Percentiles rank a stretch among this genome's conserved stretches.
phyloP scores from a whole-genome alignment of 129 eudicot species.

The Deinandra increscens region DNA sequence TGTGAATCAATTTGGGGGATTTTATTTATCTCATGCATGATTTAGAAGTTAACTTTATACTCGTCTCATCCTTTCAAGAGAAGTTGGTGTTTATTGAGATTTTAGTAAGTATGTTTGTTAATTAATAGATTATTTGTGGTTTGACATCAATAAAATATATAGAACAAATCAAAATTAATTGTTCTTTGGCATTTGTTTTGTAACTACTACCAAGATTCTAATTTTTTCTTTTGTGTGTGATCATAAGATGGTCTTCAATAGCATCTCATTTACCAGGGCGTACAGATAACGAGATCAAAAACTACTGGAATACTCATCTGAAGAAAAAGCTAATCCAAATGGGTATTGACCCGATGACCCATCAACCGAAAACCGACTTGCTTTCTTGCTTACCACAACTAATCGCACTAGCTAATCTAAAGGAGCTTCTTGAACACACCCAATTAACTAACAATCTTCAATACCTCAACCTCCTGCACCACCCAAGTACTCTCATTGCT shows the following conservation, averaged over 20 bases:
- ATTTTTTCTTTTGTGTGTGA: background rate
- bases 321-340: slow-evolving; percentile 42
- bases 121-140: background rate
- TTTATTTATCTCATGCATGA: no score
- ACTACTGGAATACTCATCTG: slow-evolving; percentile 46
- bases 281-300: slow-evolving; percentile 54
- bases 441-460: slow-evolving; percentile 40
- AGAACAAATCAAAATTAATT: background rate
- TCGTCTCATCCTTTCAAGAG: no score
- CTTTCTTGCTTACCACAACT: slow-evolving; percentile 47
- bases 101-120: no score
- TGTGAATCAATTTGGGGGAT: no score
- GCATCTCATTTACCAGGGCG: slow-evolving; percentile 45
- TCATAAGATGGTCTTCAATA: slow-evolving; percentile 51
- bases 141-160: background rate
- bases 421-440: slow-evolving; percentile 36
- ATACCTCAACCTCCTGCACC: slow-evolving; percentile 26
- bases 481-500: background rate
- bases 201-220: background rate
- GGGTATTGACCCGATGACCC: slow-evolving; percentile 55
- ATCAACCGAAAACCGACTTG: slow-evolving; percentile 48
- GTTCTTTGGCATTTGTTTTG: background rate
- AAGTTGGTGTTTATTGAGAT: no score
- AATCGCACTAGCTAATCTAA: slow-evolving; percentile 44
- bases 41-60: no score